phyloP scores from a whole-genome alignment of 306 rosid species.

The Vicia sativa region DNA sequence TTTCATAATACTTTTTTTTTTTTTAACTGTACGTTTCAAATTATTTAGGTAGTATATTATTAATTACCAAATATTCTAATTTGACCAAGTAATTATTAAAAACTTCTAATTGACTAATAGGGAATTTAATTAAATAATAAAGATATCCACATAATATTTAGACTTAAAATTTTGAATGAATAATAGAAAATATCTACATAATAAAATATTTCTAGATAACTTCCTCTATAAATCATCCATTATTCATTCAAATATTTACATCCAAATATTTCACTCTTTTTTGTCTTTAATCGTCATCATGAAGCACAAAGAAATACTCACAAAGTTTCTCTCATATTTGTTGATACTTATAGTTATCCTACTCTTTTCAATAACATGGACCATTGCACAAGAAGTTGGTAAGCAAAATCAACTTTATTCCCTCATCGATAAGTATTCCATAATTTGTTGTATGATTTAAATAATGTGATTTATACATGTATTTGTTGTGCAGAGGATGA shows the following conservation, averaged over 20 bases:
- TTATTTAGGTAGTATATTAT: no score
- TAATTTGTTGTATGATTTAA: neutral
- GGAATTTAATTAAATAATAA: no score
- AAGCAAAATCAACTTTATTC: conserved; percentile 1
- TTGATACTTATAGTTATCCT: conserved; percentile 31
- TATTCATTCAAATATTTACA: neutral
- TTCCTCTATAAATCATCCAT: no score
- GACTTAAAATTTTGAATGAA: no score
- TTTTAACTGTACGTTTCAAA: no score
- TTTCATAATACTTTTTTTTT: no score
- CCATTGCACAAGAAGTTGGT: conserved; percentile 73
- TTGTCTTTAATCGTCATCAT: conserved; percentile 27
- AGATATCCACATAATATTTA: no score
- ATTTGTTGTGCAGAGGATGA: conserved; percentile 62
- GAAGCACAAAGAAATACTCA: conserved; percentile 37
- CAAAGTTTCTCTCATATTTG: conserved; percentile 14
- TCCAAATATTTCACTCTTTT: neutral
- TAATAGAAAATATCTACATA: no score
- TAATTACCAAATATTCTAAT: no score
- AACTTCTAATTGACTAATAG: no score
- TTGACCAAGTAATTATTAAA: no score
- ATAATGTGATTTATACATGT: neutral
- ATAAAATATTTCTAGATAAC: no score
- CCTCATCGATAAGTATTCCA: neutral
- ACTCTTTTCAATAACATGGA: conserved; percentile 29